Evolutionary conservation across 2,329 filamentous ascomycete species (phyloP).

Genomic region (Chaetothyriales sp.): DNA sequence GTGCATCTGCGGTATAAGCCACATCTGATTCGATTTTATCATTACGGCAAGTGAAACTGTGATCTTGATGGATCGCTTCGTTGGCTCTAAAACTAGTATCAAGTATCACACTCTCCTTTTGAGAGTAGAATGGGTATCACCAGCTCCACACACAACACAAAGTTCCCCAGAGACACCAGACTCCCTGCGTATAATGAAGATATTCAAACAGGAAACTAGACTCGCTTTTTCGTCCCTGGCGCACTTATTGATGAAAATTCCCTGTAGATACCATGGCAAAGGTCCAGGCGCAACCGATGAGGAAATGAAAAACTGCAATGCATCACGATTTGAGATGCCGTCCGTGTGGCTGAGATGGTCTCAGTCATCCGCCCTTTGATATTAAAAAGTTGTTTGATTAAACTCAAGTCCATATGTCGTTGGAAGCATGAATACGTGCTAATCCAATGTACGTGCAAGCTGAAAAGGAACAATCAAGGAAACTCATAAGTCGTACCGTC

Average conservation of each 20-base stretch:
- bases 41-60: not conserved
- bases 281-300: not conserved
- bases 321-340: not conserved
- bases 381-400: not conserved
- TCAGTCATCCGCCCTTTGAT: not conserved
- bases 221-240: not conserved
- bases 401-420: not conserved
- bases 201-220: not conserved
- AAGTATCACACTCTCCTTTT: not conserved
- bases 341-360: not conserved
- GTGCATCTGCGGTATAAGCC: no score
- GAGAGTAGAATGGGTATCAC: not conserved
- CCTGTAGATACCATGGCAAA: not conserved
- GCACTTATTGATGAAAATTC: not conserved
- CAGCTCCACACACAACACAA: not conserved
- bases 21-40: no score
- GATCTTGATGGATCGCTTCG: not conserved
- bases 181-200: not conserved
- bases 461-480: not conserved
- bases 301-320: not conserved
- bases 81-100: not conserved
- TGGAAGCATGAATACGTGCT: not conserved
- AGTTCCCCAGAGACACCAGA: not conserved
- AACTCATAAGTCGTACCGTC: not conserved
- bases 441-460: not conserved